These are phyloP conservation scores for Lichtheimia hyalospora DNA, from an alignment of 371 early-diverging fungal species.

Conservation along the genomic window DNA sequence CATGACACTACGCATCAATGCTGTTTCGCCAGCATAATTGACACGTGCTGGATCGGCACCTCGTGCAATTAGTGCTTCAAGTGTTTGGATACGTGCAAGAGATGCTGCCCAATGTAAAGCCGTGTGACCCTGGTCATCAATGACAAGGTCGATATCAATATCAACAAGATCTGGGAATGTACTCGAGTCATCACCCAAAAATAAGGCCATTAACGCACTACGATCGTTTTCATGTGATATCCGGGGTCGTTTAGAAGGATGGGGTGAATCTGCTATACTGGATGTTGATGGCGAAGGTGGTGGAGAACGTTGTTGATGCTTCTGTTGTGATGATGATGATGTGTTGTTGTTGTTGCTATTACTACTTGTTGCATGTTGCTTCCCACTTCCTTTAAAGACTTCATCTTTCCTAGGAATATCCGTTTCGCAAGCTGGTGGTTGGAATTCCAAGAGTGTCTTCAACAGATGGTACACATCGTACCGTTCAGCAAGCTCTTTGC, in stretches of 20 bases:
- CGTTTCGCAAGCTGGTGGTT: slow-evolving; percentile 35
- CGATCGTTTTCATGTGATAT: slow-evolving; percentile 54
- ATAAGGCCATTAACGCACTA: slow-evolving; percentile 71
- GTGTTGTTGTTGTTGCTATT: neutral
- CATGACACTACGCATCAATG: slow-evolving; percentile 83
- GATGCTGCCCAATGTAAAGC: slow-evolving; percentile 88
- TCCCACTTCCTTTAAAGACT: slow-evolving; percentile 7
- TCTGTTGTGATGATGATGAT: neutral
- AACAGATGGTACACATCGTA: slow-evolving; percentile 65
- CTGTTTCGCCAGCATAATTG: slow-evolving; percentile 79
- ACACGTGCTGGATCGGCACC: slow-evolving; percentile 64
- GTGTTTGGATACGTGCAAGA: slow-evolving; percentile 68
- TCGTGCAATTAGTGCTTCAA: slow-evolving; percentile 63
- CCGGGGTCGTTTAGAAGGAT: neutral
- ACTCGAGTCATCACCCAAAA: slow-evolving; percentile 61
- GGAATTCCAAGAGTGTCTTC: slow-evolving; percentile 66
- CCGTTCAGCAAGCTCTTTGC: slow-evolving; percentile 69
- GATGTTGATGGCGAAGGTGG: slow-evolving; percentile 6
- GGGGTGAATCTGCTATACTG: neutral
- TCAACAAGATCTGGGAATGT: slow-evolving; percentile 58
- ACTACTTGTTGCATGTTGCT: slow-evolving; percentile 5
- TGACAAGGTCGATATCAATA: slow-evolving; percentile 68
- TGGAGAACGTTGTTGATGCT: neutral
- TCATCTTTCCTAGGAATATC: slow-evolving; percentile 32
- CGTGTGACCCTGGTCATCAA: slow-evolving; percentile 85